Evolutionary conservation across 148 eudicot genomes (phyloP), one percentile per base, ranked within the genome.

Genomic region (Fallopia convolvulus): DNA sequence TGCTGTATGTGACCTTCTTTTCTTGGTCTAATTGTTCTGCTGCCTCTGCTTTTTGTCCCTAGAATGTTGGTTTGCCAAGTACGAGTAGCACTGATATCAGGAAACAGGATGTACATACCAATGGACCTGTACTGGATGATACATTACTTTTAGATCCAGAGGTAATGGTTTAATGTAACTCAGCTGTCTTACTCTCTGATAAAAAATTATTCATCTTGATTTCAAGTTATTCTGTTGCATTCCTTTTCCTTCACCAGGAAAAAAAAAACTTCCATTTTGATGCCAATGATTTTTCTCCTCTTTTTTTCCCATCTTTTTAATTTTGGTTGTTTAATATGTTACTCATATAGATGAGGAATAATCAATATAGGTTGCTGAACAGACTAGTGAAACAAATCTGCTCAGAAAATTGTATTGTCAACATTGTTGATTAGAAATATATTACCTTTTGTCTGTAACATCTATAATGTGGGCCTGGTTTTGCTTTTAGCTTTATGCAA

Each of bases 81-180:
- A 84, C 85, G 90, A 95, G 90, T 87, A 95, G 99, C 87, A 91
- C 91, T 71, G 86, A 84, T 58, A 93, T 95, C 84, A 87, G 99
- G 87, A 89, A 86, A 4, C 97, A 92, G 84, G 97, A 93, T 71
- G 94, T 86, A 75, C 99, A 95, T 80, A 91, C 86, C 78, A 95
- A 95, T 79, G 99, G 99, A 73, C 97, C 97, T 36, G 97, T 95
- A 50, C 83, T 93, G 77, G 99, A 93, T 81, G 97, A 92, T 85
- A 83, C 77, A 52, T 60, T 95, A 84, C 97, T 95, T 77, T 80
- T 86, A 75, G 97, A 95, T 82, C 89, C 90, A 10, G 91, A 90
- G 99, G 99, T 95, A 85, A 74, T 17, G 46, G 39, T 17, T 36
- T 39, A 36, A 36, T 23, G 11, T 65, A 65, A 12, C 5, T 58